Base-by-base conservation (phyloP, 2,329 filamentous ascomycete species). In the Hypoxylon sp. region DNA sequence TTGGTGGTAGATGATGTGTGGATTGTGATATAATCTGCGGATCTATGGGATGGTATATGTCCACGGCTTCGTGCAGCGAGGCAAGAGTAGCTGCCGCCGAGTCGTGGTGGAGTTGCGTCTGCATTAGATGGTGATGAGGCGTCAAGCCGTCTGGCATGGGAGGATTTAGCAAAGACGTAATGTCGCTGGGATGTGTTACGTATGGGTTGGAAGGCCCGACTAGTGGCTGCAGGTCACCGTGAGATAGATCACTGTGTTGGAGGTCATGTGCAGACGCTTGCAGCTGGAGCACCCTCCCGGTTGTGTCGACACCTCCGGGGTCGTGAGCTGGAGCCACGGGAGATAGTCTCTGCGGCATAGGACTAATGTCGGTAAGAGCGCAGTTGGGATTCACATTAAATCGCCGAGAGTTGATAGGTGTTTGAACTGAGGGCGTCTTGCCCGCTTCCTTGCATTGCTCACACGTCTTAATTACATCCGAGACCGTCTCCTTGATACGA, bases 401-500 rank as follows among this genome's bases (percentile, higher is more conserved):
- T 12, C 50, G 61, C 11, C 54, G 55, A 15, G 55, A 40, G 13
- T 34, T 47, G 46, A 35, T 42, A 32, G 44, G 17, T 43, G 51
- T 64, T 44, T 51, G 60, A 60, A 52, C 29, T 40, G 44, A 57
- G 21, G 73, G 69, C 21, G 79, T 75, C 69, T 89, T 89, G 55
- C 84, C 80, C 26, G 83, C 76, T 64, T 96, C 91, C 73, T 93
- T 96, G 75, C 93, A 97, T 68, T 96, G 87, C 5, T 82, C 75
- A 72, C 94, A 99, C 65, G 94, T 93, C 63, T 90, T 88, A 72
- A 97, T 96, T 63, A 96, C 92, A 69, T 93, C 87, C 69, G 89
- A 94, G 55, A 97, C 94, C 1, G 93, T 97, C 73, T 97, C 92
- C 71, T 97, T 99, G 75, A 97, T 97, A 55, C 93, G 84, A 36